phyloP scores from a whole-genome alignment of 108 stramenopile species.

The Bacterosira constricta region DNA sequence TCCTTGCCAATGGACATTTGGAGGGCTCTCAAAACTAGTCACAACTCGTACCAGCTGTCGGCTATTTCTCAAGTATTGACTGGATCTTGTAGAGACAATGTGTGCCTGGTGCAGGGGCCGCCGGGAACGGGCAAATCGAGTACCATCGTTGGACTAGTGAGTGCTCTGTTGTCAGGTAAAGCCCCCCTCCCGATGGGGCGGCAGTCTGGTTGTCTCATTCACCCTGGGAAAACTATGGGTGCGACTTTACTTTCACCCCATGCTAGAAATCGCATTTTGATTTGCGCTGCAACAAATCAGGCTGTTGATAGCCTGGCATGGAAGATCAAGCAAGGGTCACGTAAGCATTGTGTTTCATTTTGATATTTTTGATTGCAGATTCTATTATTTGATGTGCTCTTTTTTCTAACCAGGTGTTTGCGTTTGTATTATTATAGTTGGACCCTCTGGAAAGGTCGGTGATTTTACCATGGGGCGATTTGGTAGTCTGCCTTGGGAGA shows the following conservation, averaged over 20 bases:
- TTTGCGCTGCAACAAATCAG: slow-evolving; percentile 78
- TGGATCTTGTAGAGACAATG: slow-evolving; percentile 23
- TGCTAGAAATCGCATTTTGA: slow-evolving; percentile 50
- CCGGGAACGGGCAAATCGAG: slow-evolving; percentile 76
- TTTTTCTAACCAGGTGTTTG: too few relatives aligned
- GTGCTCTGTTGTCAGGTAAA: slow-evolving; percentile 59
- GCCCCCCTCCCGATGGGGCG: slow-evolving; percentile 38
- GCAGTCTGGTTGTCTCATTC: slow-evolving; percentile 33
- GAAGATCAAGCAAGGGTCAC: slow-evolving; percentile 58
- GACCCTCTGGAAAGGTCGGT: slow-evolving; percentile 51
- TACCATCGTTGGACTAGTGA: slow-evolving; percentile 71
- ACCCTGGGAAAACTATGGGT: slow-evolving; percentile 48
- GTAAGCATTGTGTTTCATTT: neutral
- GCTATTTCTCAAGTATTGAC: slow-evolving; percentile 14
- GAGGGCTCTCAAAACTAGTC: slow-evolving; percentile 6
- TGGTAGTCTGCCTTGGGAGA: slow-evolving; percentile 51
- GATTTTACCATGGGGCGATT: slow-evolving; percentile 44
- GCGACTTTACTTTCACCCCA: slow-evolving; percentile 4
- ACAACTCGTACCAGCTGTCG: slow-evolving; percentile 28
- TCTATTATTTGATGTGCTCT: neutral
- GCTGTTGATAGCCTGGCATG: slow-evolving; percentile 75
- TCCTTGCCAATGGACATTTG: slow-evolving; percentile 20
- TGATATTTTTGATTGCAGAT: neutral
- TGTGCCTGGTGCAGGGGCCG: slow-evolving; percentile 53
- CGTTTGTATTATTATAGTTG: too few relatives aligned